Conservation (phyloP, 1,139 yeast species). For the Magnusiomyces fungicola region DNA sequence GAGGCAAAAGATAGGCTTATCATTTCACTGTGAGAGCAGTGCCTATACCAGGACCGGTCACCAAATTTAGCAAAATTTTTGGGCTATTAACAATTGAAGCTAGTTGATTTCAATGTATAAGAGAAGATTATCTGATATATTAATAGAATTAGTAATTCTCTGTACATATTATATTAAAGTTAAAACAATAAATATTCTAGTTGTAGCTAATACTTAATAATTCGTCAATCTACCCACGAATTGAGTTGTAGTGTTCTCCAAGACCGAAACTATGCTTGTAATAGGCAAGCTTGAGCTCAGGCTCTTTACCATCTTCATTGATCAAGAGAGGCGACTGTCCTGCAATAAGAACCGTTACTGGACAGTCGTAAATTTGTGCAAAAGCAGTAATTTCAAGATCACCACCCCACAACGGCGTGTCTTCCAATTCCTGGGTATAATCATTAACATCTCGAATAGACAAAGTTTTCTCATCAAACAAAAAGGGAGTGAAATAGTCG, state of each 20-base stretch:
- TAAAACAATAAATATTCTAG: too few species aligned
- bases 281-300: constrained; percentile 64
- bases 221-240: constrained; percentile 38
- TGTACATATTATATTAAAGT: too few species aligned
- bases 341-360: constrained; percentile 68
- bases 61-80: too few species aligned
- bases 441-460: constrained; percentile 54
- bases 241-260: constrained; percentile 92
- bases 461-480: constrained; percentile 70
- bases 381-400: constrained; percentile 85
- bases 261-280: constrained; percentile 81
- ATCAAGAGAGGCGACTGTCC: constrained; percentile 59
- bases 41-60: too few species aligned
- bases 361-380: constrained; percentile 57
- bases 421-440: constrained; percentile 61
- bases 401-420: constrained; percentile 92
- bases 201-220: too few species aligned
- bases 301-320: constrained; percentile 42
- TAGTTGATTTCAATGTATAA: too few species aligned
- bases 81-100: too few species aligned
- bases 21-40: too few species aligned
- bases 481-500: constrained; percentile 70
- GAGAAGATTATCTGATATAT: too few species aligned
- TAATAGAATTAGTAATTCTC: too few species aligned
- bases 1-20: too few species aligned